Evolutionary conservation across 371 early-diverging fungal species (phyloP).

Genomic region (Mortierella sp.): DNA sequence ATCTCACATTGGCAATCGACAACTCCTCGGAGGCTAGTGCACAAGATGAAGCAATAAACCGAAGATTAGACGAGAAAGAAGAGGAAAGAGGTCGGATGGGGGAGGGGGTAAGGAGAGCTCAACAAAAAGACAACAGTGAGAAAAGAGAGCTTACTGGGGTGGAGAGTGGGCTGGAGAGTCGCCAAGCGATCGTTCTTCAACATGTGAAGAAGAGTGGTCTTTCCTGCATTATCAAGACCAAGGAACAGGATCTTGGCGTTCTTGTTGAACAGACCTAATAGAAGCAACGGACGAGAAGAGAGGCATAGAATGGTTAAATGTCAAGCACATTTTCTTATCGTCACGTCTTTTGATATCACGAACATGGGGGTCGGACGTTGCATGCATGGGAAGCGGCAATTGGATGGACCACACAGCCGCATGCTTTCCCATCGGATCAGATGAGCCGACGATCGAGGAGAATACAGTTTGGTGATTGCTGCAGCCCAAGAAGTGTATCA

Average conservation of each 20-base stretch:
- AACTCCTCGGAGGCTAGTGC: conserved; percentile 93
- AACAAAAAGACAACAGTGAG: conserved; percentile 12
- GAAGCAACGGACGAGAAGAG: neutral
- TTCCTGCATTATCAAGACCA: conserved; percentile 99
- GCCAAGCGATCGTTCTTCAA: conserved; percentile 98
- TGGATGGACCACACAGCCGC: no score
- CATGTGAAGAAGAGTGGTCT: conserved; percentile 99
- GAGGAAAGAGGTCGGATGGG: neutral
- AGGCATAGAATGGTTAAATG: neutral
- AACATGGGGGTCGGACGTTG: no score
- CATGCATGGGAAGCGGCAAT: no score
- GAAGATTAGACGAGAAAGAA: neutral
- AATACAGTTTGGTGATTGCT: no score
- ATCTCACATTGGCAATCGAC: conserved; percentile 94
- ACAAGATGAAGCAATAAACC: conserved; percentile 6
- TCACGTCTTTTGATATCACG: neutral
- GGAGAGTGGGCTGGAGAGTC: conserved; percentile 97
- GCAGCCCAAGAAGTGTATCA: no score
- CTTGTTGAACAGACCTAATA: conserved; percentile 97
- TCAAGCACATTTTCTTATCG: neutral
- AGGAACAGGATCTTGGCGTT: conserved; percentile 99
- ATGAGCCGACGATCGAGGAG: no score
- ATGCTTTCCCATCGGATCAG: no score
- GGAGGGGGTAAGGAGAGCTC: neutral
- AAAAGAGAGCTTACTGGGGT: conserved; percentile 85